Conservation (phyloP, 2,329 filamentous ascomycete genomes). For the Fusarium liriodendri region DNA sequence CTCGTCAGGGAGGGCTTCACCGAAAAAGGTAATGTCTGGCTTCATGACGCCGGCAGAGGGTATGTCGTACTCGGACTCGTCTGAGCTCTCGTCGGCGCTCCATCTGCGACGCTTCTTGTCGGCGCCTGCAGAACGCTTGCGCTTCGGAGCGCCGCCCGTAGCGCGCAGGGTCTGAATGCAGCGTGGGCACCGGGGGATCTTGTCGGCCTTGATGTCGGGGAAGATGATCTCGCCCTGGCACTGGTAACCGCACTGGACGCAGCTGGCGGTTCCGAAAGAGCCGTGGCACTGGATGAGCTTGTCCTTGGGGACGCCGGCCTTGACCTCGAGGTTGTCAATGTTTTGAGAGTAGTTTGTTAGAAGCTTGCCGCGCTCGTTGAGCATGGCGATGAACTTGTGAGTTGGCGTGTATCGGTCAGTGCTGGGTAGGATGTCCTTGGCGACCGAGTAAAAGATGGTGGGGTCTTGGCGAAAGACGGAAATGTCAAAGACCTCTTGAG, state of each 20-base stretch:
- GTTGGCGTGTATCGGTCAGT: conserved; percentile 88
- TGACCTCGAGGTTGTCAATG: conserved; percentile 94
- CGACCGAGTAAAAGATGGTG: conserved; percentile 89
- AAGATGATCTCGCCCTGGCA: conserved; percentile 83
- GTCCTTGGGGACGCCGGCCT: conserved; percentile 82
- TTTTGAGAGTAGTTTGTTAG: conserved; percentile 99
- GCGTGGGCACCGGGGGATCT: conserved; percentile 80
- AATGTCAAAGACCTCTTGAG: conserved; percentile 97
- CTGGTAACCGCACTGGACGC: conserved; percentile 81
- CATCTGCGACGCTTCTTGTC: conserved; percentile 58
- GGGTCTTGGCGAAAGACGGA: conserved; percentile 87
- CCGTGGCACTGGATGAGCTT: conserved; percentile 97
- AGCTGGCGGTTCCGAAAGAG: conserved; percentile 92
- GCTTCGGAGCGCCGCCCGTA: conserved; percentile 47
- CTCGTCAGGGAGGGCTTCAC: conserved; percentile 85
- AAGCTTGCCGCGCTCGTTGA: conserved; percentile 89
- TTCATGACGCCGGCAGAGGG: conserved; percentile 86
- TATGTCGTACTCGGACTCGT: conserved; percentile 64
- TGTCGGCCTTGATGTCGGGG: conserved; percentile 78
- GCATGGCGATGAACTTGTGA: conserved; percentile 90
- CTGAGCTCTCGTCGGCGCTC: conserved; percentile 53
- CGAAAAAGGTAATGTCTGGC: conserved; percentile 98
- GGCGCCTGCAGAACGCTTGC: conserved; percentile 53
- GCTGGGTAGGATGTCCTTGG: conserved; percentile 88
- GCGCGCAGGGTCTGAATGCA: conserved; percentile 69